Evolutionary conservation across 495 filamentous ascomycete species (phyloP).

Genomic region (Mytilinidion resinicola): DNA sequence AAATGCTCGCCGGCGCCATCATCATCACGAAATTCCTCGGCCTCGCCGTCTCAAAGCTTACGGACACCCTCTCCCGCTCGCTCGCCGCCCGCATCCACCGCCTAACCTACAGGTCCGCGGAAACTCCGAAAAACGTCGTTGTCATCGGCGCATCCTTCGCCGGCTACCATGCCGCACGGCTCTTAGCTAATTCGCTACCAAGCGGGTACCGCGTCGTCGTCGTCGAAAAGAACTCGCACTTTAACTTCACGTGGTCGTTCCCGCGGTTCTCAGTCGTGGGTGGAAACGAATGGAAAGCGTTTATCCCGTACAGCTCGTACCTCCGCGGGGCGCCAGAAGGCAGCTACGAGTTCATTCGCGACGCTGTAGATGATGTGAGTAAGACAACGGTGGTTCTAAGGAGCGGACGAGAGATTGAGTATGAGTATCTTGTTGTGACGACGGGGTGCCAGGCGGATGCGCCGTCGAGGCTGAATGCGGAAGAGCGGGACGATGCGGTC

Average conservation of each 20-base stretch:
- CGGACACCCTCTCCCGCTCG: background rate
- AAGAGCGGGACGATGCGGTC: conserved; percentile 11
- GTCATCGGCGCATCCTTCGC: conserved; percentile 53
- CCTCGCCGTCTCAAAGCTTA: background rate
- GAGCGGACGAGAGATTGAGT: conserved; percentile 10
- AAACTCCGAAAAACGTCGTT: conserved; percentile 41
- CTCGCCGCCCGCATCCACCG: conserved; percentile 10
- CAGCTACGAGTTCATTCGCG: conserved; percentile 27
- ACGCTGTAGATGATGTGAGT: conserved; percentile 19
- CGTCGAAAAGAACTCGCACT: conserved; percentile 53
- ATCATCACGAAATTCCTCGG: conserved; percentile 2
- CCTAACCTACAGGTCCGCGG: conserved; percentile 5
- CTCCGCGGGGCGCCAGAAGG: conserved; percentile 25
- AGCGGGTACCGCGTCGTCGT: conserved; percentile 47
- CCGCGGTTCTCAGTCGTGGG: conserved; percentile 45
- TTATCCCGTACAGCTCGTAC: conserved; percentile 45
- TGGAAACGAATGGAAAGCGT: conserved; percentile 50
- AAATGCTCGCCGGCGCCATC: background rate
- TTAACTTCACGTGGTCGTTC: conserved; percentile 53
- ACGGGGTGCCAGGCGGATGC: conserved; percentile 13
- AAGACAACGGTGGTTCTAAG: conserved; percentile 4
- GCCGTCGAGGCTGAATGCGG: conserved; percentile 20
- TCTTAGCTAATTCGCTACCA: conserved; percentile 44
- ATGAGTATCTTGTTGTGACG: conserved; percentile 22
- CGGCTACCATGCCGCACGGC: conserved; percentile 42